phyloP scores from a whole-genome alignment of 2,329 filamentous ascomycete genomes.

The Neophaeococcomyces aloes region DNA sequence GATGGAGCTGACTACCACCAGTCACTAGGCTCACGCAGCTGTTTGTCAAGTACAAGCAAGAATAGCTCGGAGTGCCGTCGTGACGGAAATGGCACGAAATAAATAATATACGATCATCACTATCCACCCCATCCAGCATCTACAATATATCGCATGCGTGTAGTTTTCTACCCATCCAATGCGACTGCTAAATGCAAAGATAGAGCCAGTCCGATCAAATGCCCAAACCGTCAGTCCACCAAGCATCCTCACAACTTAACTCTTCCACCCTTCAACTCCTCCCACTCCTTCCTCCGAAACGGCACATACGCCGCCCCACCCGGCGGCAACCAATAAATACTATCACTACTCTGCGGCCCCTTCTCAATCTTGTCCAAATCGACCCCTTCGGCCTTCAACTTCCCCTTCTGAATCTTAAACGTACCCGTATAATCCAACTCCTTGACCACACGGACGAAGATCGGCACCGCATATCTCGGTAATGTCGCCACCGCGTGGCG shows the following conservation, averaged over 20 bases:
- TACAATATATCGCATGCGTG: too few species aligned
- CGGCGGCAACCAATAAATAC: conserved; percentile 20
- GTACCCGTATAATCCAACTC: conserved; percentile 56
- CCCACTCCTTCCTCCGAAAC: conserved; percentile 18
- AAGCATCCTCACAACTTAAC: conserved; percentile 15
- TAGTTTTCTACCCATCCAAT: too few species aligned
- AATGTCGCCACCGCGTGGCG: conserved; percentile 49
- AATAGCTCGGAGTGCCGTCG: too few species aligned
- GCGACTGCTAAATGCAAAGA: too few species aligned
- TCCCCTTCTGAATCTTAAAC: conserved; percentile 70
- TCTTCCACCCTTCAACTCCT: conserved; percentile 19
- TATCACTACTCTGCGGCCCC: conserved; percentile 10
- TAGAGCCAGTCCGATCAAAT: too few species aligned
- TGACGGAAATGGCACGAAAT: too few species aligned
- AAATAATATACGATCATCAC: too few species aligned
- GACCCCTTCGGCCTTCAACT: conserved; percentile 34
- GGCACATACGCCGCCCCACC: conserved; percentile 14
- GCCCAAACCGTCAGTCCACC: too few species aligned
- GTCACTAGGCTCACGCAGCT: too few species aligned
- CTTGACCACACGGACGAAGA: conserved; percentile 57
- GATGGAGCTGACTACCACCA: too few species aligned
- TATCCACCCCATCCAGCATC: too few species aligned
- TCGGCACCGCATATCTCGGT: conserved; percentile 63
- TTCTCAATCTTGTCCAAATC: conserved; percentile 16
- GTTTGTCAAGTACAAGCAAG: too few species aligned